phyloP scores from a whole-genome alignment of 108 stramenopile genomes.

The Skeletonema menzelii region DNA sequence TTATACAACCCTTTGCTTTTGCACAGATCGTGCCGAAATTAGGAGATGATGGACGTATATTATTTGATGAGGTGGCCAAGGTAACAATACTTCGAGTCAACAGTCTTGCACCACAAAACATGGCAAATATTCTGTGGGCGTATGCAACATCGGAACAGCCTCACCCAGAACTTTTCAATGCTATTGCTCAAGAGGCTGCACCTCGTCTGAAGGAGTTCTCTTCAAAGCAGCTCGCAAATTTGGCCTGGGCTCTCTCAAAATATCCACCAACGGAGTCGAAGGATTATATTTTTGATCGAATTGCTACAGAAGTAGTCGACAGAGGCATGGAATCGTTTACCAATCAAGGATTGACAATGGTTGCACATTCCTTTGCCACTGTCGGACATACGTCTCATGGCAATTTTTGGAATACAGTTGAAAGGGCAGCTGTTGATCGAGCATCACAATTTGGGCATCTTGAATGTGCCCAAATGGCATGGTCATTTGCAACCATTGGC shows the following conservation, averaged over 20 bases:
- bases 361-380: conserved; percentile 38
- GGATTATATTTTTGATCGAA: conserved; percentile 22
- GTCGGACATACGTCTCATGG: conserved; percentile 12
- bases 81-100: conserved; percentile 10
- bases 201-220: conserved; percentile 5
- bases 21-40: conserved; percentile 13
- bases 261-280: conserved; percentile 1
- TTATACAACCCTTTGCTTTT: conserved; percentile 28
- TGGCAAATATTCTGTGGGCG: conserved; percentile 18
- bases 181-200: background rate
- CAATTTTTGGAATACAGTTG: conserved; percentile 34
- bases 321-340: conserved; percentile 30
- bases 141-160: conserved; percentile 8
- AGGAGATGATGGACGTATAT: conserved; percentile 1
- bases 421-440: conserved; percentile 4
- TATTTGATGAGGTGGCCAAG: conserved; percentile 27
- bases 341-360: conserved; percentile 36
- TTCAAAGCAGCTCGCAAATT: conserved; percentile 4
- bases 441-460: conserved; percentile 7
- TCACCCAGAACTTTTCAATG: background rate
- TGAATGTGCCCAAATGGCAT: conserved; percentile 34
- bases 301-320: conserved; percentile 29
- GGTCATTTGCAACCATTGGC: conserved; percentile 43
- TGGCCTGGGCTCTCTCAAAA: conserved; percentile 39
- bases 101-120: conserved; percentile 24